These are phyloP conservation scores for Casuarina cunninghamiana DNA, from an alignment of 306 rosid species.

Conservation along the genomic window DNA sequence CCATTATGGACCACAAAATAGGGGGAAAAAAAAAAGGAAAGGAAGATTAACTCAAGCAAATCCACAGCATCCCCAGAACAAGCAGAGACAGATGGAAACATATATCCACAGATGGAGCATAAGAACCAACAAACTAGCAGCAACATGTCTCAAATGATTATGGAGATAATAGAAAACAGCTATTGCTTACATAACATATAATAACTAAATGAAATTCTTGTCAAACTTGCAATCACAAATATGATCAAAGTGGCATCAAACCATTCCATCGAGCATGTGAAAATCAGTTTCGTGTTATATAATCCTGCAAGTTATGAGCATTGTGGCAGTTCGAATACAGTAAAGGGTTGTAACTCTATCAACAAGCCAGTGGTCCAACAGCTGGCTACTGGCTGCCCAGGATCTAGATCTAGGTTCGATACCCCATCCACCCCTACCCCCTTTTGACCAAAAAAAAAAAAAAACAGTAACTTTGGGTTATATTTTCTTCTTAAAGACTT, in stretches of 20 bases:
- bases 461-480: no score
- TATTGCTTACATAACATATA: background rate
- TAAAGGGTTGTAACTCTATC: no score
- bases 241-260: background rate
- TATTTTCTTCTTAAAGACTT: no score
- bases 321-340: no score
- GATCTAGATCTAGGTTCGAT: no score
- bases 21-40: background rate
- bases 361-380: no score
- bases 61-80: background rate
- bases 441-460: no score
- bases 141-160: background rate
- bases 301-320: no score
- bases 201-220: background rate
- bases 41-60: constrained; percentile 1
- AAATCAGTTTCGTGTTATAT: no score
- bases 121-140: background rate
- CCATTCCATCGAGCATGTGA: no score
- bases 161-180: background rate
- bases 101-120: background rate
- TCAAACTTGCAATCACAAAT: background rate
- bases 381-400: no score
- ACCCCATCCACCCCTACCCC: no score
- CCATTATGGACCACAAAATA: background rate
- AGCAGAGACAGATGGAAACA: background rate